Base-by-base conservation (phyloP, 192 early-diverging fungal species). In the Backusella tuberculispora region DNA sequence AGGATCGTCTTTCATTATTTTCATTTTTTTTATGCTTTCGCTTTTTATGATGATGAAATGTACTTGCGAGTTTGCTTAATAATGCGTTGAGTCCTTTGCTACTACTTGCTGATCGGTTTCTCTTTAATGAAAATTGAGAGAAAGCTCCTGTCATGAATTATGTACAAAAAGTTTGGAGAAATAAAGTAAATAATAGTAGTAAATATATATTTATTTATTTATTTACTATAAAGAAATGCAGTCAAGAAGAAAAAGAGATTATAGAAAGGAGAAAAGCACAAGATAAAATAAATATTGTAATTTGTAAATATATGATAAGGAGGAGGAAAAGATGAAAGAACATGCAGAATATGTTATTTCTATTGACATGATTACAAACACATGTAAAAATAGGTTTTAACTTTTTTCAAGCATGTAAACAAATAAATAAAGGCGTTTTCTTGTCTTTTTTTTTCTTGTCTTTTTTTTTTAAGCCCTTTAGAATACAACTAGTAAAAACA, bases 91-190 rank as follows among this genome's bases (percentile, higher is more conserved):
- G 34, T 68, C 41, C 37, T 4, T 67, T 46, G 12, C 37, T 63
- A 3, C 34, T 68, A 38, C 65, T 67, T 29, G 66, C 34, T 42
- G 73, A 74, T 21, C 74, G 74, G n/a, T 75, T 40, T 46, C 66
- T 42, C 63, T 75, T 75, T 19, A 65, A 63, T 48, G 74, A 68
- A 43, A 68, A 43, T 21, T 64, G 17, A 44, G 64, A 44, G 41
- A 68, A 68, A 21, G 65, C 14, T 19, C 45, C 29, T 10, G 74
- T 68, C 74, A 75, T 75, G 21, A 26, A 48, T 15, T 66, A 66
- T 48, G 26, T 26, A 40, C 24, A 38, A 19, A 50, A 40, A 46
- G 42, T 14, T 5, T 42, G 21, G 43, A 44, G 50, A 26, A 29
- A 38, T 63, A 46, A 29, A 67, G 38, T 13, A 74, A 74, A 74